Evolutionary conservation across 2,329 filamentous ascomycete species (phyloP), one percentile per base, ranked within the genome.

Genomic region (Bipolaris zeicola): DNA sequence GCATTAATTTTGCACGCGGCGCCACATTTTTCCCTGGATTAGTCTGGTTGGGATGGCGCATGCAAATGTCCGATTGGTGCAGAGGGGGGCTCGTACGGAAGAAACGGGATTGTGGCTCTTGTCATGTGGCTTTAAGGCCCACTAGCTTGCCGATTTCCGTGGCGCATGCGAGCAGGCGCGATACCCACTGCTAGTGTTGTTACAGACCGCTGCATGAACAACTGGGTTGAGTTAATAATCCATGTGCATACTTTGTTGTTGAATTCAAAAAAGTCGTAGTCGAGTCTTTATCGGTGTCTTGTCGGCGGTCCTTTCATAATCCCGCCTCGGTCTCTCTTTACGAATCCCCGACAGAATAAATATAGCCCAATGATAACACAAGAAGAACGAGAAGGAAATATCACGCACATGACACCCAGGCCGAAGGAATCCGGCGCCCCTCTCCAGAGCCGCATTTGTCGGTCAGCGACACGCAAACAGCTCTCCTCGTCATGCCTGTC

Each of bases 111-210:
- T 54, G 41, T 57, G 46, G 57, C 57, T 52, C 52, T 38, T 48
- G 50, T 55, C 53, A 55, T 57, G 53, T 57, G 52, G 53, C 44
- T 57, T 33, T 37, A 55, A 52, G 46, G 37, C 42, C 46, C 48
- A 41, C 58, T 58, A 61, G 42, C 39, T 54, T 56, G 58, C 60
- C 58, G 57, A 38, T 42, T 52, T 52, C 60, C 60, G 60, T 60
- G 58, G 54, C 57, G 54, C 46, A 58, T 50, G 39, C 50, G 34
- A 53, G 20, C 10, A 34, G 16, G 26, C 26, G 31, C 10, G 26
- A 11, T 33, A 13, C 7, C 42, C 26, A 45, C 26, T 33, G 20
- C 42, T 28, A 45, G 10, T 45, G 38, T 38, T 28, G 10, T 36
- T 43, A 24, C 24, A 41, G 39, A 55, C 31, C 26, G 38, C 24